Evolutionary conservation across 495 filamentous ascomycete genomes (phyloP), one percentile per base, ranked within the genome.

Genomic region (Daldinia childiae): DNA sequence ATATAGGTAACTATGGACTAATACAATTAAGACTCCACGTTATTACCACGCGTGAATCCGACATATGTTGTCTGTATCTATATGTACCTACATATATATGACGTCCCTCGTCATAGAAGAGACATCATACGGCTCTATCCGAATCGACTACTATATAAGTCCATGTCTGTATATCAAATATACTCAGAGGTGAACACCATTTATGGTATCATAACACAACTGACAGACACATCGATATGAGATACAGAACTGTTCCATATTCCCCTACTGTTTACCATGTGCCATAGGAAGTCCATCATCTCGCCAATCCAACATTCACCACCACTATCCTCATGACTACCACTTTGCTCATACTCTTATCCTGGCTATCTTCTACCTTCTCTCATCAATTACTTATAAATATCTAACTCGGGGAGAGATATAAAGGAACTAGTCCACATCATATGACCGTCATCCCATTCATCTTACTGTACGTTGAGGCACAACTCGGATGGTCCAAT

Each of bases 381-480:
- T 36, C 34, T 5, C 12, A 36, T 36, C 12, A 36, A 3, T 36
- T 14, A 14, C 12, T 14, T 36, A 36, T 12, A 1, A 36, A 14
- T 11, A 48, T 17, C 12, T n/a, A 29, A 45, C 24, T 54, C 26
- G 11, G 6, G 2, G 3, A 41, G 32, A 27, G 1, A 27, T 27
- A 27, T 48, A 48, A 48, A 11, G 9, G 17, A 48, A 48, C 9
- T 6, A 48, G 43, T 48, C 43, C 19, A 24, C n/a, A 27, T 64
- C 62, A 38, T 65, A 51, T 39, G 27, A 65, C 50, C 36, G 8
- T 43, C 55, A 52, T 29, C 48, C 29, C 12, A 55, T 41, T n/a
- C 19, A 48, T 24, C 43, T 9, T 21, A 24, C 43, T 24, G 19
- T 24, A 24, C 43, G 21, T 48, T 9, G 3, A 24, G 43, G 24